A percentile compares a stretch with the other conserved stretches of the same genome.
These are phyloP conservation scores for Alternaria metachromatica DNA, from an alignment of 2,329 filamentous ascomycete genomes.

Conservation along the genomic window DNA sequence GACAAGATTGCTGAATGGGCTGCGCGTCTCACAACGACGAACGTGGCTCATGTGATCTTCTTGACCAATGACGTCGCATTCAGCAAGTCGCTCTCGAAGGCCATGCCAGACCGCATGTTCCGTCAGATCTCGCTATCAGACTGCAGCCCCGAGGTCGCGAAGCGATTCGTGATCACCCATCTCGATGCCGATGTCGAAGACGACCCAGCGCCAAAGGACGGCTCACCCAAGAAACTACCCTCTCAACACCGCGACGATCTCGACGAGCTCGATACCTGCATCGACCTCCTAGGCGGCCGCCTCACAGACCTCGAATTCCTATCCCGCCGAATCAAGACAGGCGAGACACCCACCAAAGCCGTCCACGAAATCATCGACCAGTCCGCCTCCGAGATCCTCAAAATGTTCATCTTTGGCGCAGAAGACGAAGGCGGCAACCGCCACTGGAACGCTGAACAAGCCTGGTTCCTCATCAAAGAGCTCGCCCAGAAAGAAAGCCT, in stretches of 20 bases:
- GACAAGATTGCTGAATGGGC: conserved; percentile 79
- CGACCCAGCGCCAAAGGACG: conserved; percentile 47
- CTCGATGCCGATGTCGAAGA: conserved; percentile 63
- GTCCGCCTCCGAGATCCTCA: conserved; percentile 86
- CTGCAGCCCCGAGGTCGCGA: conserved; percentile 81
- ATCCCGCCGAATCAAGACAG: conserved; percentile 84
- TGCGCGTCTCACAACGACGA: conserved; percentile 80
- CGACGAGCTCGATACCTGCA: conserved; percentile 78
- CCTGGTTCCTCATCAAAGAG: conserved; percentile 84
- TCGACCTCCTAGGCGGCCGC: conserved; percentile 82
- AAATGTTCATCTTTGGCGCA: conserved; percentile 79
- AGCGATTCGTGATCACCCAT: conserved; percentile 86
- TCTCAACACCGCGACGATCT: conserved; percentile 63
- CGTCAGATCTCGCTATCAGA: conserved; percentile 85
- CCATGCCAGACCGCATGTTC: conserved; percentile 90
- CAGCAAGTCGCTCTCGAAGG: conserved; percentile 84
- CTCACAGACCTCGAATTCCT: conserved; percentile 96
- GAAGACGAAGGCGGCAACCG: conserved; percentile 62
- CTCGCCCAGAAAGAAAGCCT: conserved; percentile 73
- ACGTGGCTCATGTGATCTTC: conserved; percentile 93
- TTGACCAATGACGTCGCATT: conserved; percentile 89
- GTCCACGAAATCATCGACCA: conserved; percentile 89
- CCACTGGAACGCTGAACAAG: conserved; percentile 83
- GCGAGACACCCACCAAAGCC: conserved; percentile 81
- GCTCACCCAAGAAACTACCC: conserved; percentile 52